phyloP scores from a whole-genome alignment of 2,329 filamentous ascomycete genomes.

The Onygena corvina region DNA sequence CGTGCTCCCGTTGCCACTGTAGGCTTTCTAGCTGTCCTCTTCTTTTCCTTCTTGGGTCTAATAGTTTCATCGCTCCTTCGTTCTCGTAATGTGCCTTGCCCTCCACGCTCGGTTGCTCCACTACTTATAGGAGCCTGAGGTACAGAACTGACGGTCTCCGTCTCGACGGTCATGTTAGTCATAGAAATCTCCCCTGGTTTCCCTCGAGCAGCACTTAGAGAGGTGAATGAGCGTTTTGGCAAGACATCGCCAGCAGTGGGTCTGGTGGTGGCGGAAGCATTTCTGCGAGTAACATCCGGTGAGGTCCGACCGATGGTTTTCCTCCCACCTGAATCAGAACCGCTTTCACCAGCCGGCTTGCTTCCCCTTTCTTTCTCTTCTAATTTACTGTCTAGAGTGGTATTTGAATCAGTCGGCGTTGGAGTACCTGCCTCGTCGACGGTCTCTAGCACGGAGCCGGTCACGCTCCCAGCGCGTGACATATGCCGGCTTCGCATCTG shows the following conservation, averaged over 20 bases:
- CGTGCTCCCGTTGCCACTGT: conserved; percentile 27
- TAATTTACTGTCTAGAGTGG: conserved; percentile 25
- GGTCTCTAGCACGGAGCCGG: conserved; percentile 62
- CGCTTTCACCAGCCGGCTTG: conserved; percentile 46
- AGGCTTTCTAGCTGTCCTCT: conserved; percentile 63
- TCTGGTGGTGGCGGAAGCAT: conserved; percentile 31
- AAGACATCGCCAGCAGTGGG: conserved; percentile 40
- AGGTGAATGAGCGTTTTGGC: conserved; percentile 56
- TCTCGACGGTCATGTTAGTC: conserved; percentile 93
- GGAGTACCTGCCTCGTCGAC: conserved; percentile 81
- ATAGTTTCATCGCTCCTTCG: conserved; percentile 95
- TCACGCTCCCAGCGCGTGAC: conserved; percentile 47
- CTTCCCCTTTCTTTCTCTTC: conserved; percentile 15
- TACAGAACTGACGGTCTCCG: conserved; percentile 85
- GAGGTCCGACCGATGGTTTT: conserved; percentile 18
- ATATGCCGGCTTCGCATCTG: conserved; percentile 39
- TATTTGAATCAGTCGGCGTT: conserved; percentile 39
- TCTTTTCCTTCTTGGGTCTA: conserved; percentile 85
- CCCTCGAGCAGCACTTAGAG: conserved; percentile 50
- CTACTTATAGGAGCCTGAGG: conserved; percentile 67
- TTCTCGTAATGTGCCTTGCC: conserved; percentile 60
- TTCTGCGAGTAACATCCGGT: conserved; percentile 21
- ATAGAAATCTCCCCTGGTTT: conserved; percentile 63
- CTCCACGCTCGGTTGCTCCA: conserved; percentile 44
- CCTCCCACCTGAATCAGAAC: conserved; percentile 42